Base-by-base conservation (phyloP, 331 rosid species). In the Ulmus americana region DNA sequence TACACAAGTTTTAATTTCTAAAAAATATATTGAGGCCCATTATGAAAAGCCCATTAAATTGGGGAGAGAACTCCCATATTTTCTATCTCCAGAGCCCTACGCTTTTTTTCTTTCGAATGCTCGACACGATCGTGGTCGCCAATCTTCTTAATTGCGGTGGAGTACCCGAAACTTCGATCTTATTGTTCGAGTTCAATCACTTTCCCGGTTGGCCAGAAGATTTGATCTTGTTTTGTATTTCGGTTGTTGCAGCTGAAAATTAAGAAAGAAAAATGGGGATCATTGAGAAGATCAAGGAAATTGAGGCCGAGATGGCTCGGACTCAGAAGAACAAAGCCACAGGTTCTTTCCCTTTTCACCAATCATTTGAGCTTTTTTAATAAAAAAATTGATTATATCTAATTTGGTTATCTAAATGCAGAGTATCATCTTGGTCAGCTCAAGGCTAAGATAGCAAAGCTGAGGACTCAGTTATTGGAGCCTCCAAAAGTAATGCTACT, bases 381-480 rank as follows among this genome's bases (percentile, higher is more conserved):
- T 38, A n/a, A 40, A 6, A 14, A 40, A 53, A 56, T 47, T 69
- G 39, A 18, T 62, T 58, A 13, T 43, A 43, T 11, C 11, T 47
- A 44, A 11, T 41, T 40, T 70, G 14, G 16, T 70, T 66, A 16
- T 65, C n/a, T 14, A 64, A 64, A 54, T 66, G 70, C 80, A 94
- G 99, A 94, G 80, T 94, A 94, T 77, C 99, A 94, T 84, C 97
- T 94, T 60, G 99, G 99, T 73, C 99, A 94, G 85, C 99, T 94
- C 75, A 94, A 94, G 82, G 99, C 99, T 6, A 94, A 94, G 90
- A 94, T 94, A 49, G 99, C 99, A 39, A 94, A 84, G 79, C 72
- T 94, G 41, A 85, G 99, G 84, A 94, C 97, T 61, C 99, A 94
- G 53, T 82, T 94, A 5, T 75, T 94, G 85, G 99, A 94, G 77